phyloP scores from a whole-genome alignment of 2,329 filamentous ascomycete genomes.

The Dothidotthia symphoricarpi region DNA sequence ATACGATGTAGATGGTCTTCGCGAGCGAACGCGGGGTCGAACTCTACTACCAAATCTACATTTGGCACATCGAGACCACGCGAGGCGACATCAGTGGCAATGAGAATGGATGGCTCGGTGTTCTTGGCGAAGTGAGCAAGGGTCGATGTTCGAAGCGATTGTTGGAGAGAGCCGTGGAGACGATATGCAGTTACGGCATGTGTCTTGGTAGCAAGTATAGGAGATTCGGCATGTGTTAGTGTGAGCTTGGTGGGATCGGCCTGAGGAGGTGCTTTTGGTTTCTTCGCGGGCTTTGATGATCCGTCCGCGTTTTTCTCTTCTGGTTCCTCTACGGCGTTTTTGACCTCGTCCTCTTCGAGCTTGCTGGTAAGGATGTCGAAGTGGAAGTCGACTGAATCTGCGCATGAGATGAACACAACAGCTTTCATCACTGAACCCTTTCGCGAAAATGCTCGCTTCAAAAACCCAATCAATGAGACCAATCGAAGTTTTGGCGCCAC shows the following conservation, averaged over 20 bases:
- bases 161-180: slow-evolving; percentile 88
- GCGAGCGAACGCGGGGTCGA: slow-evolving; percentile 89
- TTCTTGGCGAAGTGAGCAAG: slow-evolving; percentile 75
- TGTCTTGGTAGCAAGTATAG: slow-evolving; percentile 70
- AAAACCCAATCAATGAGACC: slow-evolving; percentile 78
- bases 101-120: slow-evolving; percentile 73
- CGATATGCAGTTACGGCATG: slow-evolving; percentile 79
- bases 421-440: slow-evolving; percentile 94
- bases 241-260: slow-evolving; percentile 43
- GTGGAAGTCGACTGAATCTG: slow-evolving; percentile 95
- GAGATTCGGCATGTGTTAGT: slow-evolving; percentile 65
- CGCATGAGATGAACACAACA: slow-evolving; percentile 94
- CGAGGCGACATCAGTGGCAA: slow-evolving; percentile 94
- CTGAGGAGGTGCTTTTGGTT: slow-evolving; percentile 43
- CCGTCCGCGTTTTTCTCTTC: slow-evolving; percentile 17
- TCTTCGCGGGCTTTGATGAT: slow-evolving; percentile 24
- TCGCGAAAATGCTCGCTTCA: slow-evolving; percentile 84
- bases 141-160: slow-evolving; percentile 82
- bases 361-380: slow-evolving; percentile 71
- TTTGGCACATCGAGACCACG: slow-evolving; percentile 94
- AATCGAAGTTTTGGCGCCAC: slow-evolving; percentile 86
- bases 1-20: slow-evolving; percentile 94
- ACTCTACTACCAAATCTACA: slow-evolving; percentile 92
- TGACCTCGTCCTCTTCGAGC: slow-evolving; percentile 28
- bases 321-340: slow-evolving; percentile 23